Evolutionary conservation across 345 rosid species (phyloP).

Genomic region (Ailanthus altissimus): DNA sequence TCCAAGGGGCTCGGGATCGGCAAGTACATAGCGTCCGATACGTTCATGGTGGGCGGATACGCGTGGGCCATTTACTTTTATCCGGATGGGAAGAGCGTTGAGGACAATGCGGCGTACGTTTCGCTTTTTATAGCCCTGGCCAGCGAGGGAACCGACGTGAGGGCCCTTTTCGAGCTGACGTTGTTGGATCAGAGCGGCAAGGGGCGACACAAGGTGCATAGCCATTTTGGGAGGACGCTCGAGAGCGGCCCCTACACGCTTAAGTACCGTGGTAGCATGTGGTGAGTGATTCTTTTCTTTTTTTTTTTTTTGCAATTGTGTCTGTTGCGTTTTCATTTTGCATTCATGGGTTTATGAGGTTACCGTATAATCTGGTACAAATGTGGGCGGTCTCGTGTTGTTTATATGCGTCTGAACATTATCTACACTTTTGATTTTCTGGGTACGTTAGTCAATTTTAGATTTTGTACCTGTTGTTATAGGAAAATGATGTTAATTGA

Average conservation of each 20-base stretch:
- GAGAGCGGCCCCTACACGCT: constrained; percentile 73
- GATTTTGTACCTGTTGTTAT: neutral
- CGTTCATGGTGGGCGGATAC: constrained; percentile 66
- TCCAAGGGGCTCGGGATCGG: constrained; percentile 72
- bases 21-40: constrained; percentile 61
- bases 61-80: constrained; percentile 77
- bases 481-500: neutral
- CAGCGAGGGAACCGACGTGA: constrained; percentile 68
- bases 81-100: constrained; percentile 78
- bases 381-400: neutral
- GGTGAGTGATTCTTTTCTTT: constrained; percentile 42
- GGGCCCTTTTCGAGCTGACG: constrained; percentile 72
- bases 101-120: constrained; percentile 61
- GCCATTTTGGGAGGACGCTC: constrained; percentile 73
- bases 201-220: constrained; percentile 69
- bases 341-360: neutral
- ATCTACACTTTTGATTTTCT: neutral
- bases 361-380: neutral
- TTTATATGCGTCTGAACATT: neutral
- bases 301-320: neutral
- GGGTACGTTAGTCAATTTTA: neutral
- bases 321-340: neutral
- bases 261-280: constrained; percentile 76
- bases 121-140: constrained; percentile 72
- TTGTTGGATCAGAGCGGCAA: constrained; percentile 78